phyloP scores from a whole-genome alignment of 2,329 filamentous ascomycete genomes.

The Cordyceps cicadae region DNA sequence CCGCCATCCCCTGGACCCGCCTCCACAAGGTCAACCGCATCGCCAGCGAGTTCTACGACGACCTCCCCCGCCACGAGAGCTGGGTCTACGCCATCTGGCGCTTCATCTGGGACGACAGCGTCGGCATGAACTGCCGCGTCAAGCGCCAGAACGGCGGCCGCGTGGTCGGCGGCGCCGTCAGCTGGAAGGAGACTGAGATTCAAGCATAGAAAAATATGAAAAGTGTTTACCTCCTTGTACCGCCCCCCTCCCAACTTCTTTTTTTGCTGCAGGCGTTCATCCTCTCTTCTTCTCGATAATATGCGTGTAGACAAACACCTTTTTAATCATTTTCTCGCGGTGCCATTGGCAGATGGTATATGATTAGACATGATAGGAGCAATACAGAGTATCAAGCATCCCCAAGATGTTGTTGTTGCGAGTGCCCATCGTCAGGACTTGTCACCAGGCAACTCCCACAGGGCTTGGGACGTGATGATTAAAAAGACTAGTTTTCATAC shows the following conservation, averaged over 20 bases:
- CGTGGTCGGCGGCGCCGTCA: slow-evolving; percentile 42
- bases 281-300: background rate
- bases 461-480: background rate
- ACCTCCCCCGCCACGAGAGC: slow-evolving; percentile 77
- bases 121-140: slow-evolving; percentile 85
- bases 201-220: slow-evolving; percentile 40
- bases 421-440: too few relatives aligned
- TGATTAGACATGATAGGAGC: background rate
- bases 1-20: slow-evolving; percentile 88
- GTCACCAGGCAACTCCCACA: background rate
- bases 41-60: slow-evolving; percentile 85
- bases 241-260: too few relatives aligned
- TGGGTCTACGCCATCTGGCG: slow-evolving; percentile 94
- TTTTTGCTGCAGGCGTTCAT: background rate
- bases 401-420: too few relatives aligned
- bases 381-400: background rate
- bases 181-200: slow-evolving; percentile 62
- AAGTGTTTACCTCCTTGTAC: background rate
- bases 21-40: slow-evolving; percentile 69
- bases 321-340: background rate
- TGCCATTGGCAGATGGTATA: background rate
- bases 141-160: slow-evolving; percentile 77
- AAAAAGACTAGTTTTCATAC: slow-evolving; percentile 7
- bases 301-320: background rate
- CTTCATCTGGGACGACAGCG: slow-evolving; percentile 83